Percentiles rank a stretch among this genome's conserved stretches.
These are phyloP conservation scores for Diplodia scrobiculata DNA, from an alignment of 2,329 filamentous ascomycete genomes.

Conservation along the genomic window DNA sequence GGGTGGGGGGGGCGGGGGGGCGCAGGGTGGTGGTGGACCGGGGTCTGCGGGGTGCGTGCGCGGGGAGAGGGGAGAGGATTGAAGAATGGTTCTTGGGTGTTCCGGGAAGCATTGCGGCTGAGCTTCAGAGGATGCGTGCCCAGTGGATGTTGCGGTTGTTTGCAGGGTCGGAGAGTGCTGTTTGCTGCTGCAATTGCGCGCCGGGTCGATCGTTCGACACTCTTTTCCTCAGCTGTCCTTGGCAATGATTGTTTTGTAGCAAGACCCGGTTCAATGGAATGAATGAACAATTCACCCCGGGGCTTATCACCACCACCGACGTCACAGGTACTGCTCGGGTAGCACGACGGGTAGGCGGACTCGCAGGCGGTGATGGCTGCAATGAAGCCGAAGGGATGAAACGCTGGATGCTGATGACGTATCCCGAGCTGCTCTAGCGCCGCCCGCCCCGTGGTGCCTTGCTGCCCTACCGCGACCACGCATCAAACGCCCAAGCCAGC, in stretches of 20 bases:
- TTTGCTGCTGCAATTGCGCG: neutral
- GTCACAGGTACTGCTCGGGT: constrained; percentile 8
- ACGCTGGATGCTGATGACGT: constrained; percentile 3
- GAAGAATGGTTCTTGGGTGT: neutral
- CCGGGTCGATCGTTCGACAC: neutral
- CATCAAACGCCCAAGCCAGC: constrained; percentile 13
- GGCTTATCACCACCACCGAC: constrained; percentile 13
- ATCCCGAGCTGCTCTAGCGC: neutral
- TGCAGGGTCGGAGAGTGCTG: neutral
- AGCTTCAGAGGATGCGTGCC: neutral
- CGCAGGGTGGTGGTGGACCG: too few relatives aligned
- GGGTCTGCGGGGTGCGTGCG: constrained; percentile 1
- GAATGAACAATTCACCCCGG: neutral
- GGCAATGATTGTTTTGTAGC: constrained; percentile 2
- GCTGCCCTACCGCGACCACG: constrained; percentile 16
- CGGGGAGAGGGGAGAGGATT: neutral
- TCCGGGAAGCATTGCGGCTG: neutral
- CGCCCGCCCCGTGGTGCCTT: constrained; percentile 8
- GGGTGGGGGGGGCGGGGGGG: too few relatives aligned
- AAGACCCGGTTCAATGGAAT: constrained; percentile 2
- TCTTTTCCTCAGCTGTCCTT: neutral
- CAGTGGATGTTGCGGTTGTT: neutral
- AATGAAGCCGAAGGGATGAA: constrained; percentile 1
- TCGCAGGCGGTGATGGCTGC: neutral
- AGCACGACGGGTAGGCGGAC: constrained; percentile 2